phyloP scores from a whole-genome alignment of 129 eudicot genomes.

The Chrysanthemum lavandulifolium region DNA sequence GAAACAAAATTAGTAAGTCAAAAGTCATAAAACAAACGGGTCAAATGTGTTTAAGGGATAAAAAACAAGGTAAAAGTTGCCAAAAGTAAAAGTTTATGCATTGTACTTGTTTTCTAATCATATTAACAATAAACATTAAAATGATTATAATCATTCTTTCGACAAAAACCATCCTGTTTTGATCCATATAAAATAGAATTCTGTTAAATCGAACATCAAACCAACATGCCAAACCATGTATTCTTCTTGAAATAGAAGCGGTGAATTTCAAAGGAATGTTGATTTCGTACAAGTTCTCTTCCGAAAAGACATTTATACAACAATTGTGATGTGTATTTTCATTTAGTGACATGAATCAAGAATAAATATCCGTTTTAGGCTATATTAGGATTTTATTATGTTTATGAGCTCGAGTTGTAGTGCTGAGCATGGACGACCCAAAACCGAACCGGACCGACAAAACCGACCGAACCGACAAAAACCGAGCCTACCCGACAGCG shows the following conservation, averaged over 20 bases:
- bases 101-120: neutral
- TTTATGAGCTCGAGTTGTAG: neutral
- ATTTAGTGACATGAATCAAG: neutral
- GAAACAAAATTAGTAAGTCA: no score
- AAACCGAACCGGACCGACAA: no score
- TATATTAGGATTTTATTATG: neutral
- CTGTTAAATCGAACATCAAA: slow-evolving; percentile 72
- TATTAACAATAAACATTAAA: neutral
- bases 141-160: no score
- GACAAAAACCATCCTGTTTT: no score
- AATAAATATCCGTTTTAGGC: no score
- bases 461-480: no score
- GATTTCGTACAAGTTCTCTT: slow-evolving; percentile 84
- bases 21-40: neutral
- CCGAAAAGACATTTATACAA: slow-evolving; percentile 43
- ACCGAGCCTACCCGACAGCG: no score
- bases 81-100: neutral
- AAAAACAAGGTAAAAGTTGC: neutral
- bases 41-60: neutral
- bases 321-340: neutral
- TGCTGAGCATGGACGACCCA: no score
- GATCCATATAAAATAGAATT: neutral
- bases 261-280: slow-evolving; percentile 69
- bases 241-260: slow-evolving; percentile 69
- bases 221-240: slow-evolving; percentile 98